Evolutionary conservation across 805 yeast species (phyloP).

Genomic region (Priceomyces melissophilus): DNA sequence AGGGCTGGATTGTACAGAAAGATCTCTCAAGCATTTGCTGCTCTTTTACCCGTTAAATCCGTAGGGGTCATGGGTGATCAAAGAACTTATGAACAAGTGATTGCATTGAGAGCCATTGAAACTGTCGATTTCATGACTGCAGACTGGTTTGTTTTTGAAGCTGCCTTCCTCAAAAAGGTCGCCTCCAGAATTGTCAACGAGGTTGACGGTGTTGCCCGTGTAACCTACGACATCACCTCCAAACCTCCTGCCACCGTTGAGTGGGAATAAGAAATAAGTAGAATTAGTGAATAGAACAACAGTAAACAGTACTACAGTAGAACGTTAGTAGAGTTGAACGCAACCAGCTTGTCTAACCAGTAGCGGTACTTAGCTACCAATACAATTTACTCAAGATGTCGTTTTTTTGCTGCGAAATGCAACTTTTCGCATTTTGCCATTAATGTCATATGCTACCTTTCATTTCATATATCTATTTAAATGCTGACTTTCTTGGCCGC

Average conservation of each 20-base stretch:
- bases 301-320: no score
- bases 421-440: no score
- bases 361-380: no score
- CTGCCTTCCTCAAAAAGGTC: constrained; percentile 84
- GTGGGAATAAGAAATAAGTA: constrained; percentile 99
- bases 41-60: constrained; percentile 92
- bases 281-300: no score
- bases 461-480: no score
- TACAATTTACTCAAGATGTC: no score
- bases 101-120: constrained; percentile 97
- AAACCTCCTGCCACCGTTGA: constrained; percentile 99
- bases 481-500: constrained; percentile 10
- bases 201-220: constrained; percentile 98
- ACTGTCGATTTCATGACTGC: constrained; percentile 99
- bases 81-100: constrained; percentile 98
- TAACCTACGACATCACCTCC: constrained; percentile 96
- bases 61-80: constrained; percentile 99
- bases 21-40: constrained; percentile 97
- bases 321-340: no score
- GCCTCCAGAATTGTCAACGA: constrained; percentile 97
- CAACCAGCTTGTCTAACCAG: no score
- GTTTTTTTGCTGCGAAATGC: no score
- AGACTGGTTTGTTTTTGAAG: constrained; percentile 96
- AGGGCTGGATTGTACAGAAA: constrained; percentile 88
- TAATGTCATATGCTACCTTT: no score